Conservation (phyloP, 2,329 filamentous ascomycete species). For the Phoma herbarum region DNA sequence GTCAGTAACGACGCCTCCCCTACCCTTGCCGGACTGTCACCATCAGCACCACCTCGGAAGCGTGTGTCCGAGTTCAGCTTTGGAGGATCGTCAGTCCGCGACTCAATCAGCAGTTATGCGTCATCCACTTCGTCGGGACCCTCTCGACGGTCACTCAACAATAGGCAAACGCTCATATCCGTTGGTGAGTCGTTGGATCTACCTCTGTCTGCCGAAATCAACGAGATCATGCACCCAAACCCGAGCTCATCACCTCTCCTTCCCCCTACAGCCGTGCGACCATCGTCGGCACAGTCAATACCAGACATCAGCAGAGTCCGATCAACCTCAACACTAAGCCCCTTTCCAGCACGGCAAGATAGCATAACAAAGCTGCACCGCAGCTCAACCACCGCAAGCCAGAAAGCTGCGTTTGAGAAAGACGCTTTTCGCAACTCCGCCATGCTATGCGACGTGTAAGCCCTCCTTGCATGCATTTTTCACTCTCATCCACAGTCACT, state of each 20-base stretch:
- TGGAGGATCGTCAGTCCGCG: conserved; percentile 84
- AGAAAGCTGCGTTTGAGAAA: conserved; percentile 52
- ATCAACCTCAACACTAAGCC: conserved; percentile 31
- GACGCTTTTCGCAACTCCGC: conserved; percentile 55
- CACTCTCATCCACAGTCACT: not conserved
- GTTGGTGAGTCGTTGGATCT: conserved; percentile 25
- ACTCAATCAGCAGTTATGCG: conserved; percentile 81
- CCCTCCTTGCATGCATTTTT: not conserved
- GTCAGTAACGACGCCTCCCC: not conserved
- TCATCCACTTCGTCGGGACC: conserved; percentile 71
- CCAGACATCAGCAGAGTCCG: conserved; percentile 17
- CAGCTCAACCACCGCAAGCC: conserved; percentile 46
- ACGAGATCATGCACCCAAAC: conserved; percentile 14
- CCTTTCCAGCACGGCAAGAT: conserved; percentile 30
- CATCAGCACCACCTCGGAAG: conserved; percentile 25
- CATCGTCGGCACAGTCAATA: conserved; percentile 20
- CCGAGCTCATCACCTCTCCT: conserved; percentile 27
- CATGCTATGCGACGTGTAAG: conserved; percentile 56
- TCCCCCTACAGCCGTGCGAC: conserved; percentile 36
- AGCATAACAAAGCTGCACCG: conserved; percentile 38
- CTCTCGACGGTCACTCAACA: conserved; percentile 21
- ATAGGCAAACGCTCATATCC: conserved; percentile 23
- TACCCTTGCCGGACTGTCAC: not conserved
- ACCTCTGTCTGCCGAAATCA: conserved; percentile 27
- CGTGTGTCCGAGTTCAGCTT: conserved; percentile 41